Evolutionary conservation across 2,329 filamentous ascomycete species (phyloP), one percentile per base, ranked within the genome.

Genomic region (Arthroderma sp.): DNA sequence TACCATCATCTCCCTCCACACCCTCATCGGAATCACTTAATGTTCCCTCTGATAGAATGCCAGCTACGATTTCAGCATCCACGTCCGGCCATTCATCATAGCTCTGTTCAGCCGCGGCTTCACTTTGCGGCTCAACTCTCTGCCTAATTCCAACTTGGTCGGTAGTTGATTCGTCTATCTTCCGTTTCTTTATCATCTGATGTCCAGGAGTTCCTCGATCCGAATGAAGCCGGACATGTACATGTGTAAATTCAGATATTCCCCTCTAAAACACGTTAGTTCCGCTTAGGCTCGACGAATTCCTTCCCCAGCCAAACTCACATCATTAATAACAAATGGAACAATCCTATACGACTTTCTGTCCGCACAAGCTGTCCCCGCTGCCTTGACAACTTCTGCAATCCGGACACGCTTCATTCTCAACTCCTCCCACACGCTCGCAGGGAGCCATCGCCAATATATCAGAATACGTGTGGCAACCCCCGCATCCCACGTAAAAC

Each of bases 401-500:
- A 83, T 70, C 46, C 76, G 72, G 37, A 75, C 62, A 52, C 72
- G 70, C 48, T 69, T 68, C 27, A 68, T 64, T 11, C 61, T 57
- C 45, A 68, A 60, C 33, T 55, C 50, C 22, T 61, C 63, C 38
- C 71, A 61, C 56, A 53, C 68, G 64, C 42, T 48, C 11, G 39
- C 47, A 9, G 43, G 38, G 49, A 69, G 73, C 75, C 77, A 88
- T 65, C 94, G 86, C 55, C 83, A 75, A 61, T 91, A 94, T 31
- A 94, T 63, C 27, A 82, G 81, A 49, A 94, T 61, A 44, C 86
- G 74, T 36, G 78, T 83, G 49, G 78, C 76, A 33, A 94, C 69
- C 30, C 79, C 82, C 51, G 77, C 78, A 49, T 94, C 87, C 88
- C 88, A 95, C 36, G 83, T 77, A 15, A 71, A 72, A 9, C 83